These are phyloP conservation scores for Ensete ventricosum DNA, from an alignment of 176 grass and related monocot species.

Conservation along the genomic window DNA sequence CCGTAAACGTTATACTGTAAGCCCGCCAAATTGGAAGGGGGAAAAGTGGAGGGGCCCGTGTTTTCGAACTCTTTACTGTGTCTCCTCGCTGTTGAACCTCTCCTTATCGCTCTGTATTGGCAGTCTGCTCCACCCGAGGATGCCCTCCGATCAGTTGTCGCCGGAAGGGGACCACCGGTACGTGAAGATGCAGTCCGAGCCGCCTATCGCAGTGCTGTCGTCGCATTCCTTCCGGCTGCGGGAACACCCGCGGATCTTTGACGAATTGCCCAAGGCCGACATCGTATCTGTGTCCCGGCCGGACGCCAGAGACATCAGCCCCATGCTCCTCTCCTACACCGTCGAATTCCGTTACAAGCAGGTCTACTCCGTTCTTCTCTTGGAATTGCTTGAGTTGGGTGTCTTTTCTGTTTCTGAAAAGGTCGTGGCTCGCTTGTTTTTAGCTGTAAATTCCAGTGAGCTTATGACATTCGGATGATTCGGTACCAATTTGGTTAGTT, in stretches of 20 bases:
- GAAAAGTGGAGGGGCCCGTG: no score
- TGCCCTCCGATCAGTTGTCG: slow-evolving; percentile 15
- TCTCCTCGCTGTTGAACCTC: no score
- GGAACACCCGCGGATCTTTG: slow-evolving; percentile 52
- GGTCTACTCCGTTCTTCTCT: slow-evolving; percentile 24
- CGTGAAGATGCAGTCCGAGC: slow-evolving; percentile 38
- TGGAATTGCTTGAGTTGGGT: not conserved
- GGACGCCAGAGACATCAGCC: slow-evolving; percentile 90
- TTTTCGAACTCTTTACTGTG: no score
- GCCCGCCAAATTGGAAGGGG: no score
- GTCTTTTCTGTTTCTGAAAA: not conserved
- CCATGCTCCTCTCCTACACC: slow-evolving; percentile 84
- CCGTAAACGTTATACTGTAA: no score
- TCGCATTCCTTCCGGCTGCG: slow-evolving; percentile 42
- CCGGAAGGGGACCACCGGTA: slow-evolving; percentile 7
- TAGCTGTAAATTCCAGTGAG: not conserved
- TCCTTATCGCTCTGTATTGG: no score
- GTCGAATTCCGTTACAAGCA: slow-evolving; percentile 92
- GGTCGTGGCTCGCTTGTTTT: not conserved
- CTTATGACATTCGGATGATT: not conserved
- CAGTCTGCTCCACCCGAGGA: not conserved
- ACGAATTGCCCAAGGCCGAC: slow-evolving; percentile 57
- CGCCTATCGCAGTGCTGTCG: slow-evolving; percentile 26
- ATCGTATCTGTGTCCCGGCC: slow-evolving; percentile 72
- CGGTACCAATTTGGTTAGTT: not conserved